Conservation (phyloP, 2,329 filamentous ascomycete species). For the Claviceps pazoutovae region DNA sequence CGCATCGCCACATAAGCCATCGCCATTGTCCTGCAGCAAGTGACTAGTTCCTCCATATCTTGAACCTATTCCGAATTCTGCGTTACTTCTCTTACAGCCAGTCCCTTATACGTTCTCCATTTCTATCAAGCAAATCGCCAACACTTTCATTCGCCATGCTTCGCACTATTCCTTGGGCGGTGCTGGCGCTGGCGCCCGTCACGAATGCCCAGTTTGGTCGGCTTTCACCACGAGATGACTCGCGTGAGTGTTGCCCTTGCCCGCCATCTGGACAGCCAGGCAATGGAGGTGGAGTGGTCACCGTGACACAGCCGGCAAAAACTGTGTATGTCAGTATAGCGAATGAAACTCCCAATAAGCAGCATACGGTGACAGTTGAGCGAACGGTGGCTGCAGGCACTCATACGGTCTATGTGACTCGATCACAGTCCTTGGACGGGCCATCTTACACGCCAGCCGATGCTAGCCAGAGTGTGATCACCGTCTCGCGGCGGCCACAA, state of each 20-base stretch:
- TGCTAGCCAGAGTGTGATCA: conserved; percentile 4
- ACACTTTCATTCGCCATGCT: conserved; percentile 10
- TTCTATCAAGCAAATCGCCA: neutral
- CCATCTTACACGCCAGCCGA: neutral
- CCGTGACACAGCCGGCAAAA: conserved; percentile 13
- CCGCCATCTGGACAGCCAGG: conserved; percentile 7
- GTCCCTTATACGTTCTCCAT: neutral
- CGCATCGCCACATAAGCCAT: conserved; percentile 5
- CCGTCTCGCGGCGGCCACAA: conserved; percentile 6
- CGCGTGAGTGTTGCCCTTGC: conserved; percentile 19
- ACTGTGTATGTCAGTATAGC: conserved; percentile 15
- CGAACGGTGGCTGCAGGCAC: conserved; percentile 11
- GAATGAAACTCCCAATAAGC: conserved; percentile 5
- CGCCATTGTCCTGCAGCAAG: neutral
- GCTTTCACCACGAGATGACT: conserved; percentile 9
- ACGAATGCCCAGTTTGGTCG: conserved; percentile 14
- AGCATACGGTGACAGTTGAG: conserved; percentile 8
- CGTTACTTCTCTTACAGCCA: neutral
- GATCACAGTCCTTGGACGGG: neutral
- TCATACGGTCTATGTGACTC: conserved; percentile 8
- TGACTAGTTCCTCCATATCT: neutral
- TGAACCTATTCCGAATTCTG: neutral
- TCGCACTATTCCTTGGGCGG: conserved; percentile 12
- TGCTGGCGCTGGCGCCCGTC: conserved; percentile 14
- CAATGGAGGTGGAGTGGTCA: conserved; percentile 12